phyloP scores from a whole-genome alignment of 148 eudicot genomes.

The Spergularia bocconei region DNA sequence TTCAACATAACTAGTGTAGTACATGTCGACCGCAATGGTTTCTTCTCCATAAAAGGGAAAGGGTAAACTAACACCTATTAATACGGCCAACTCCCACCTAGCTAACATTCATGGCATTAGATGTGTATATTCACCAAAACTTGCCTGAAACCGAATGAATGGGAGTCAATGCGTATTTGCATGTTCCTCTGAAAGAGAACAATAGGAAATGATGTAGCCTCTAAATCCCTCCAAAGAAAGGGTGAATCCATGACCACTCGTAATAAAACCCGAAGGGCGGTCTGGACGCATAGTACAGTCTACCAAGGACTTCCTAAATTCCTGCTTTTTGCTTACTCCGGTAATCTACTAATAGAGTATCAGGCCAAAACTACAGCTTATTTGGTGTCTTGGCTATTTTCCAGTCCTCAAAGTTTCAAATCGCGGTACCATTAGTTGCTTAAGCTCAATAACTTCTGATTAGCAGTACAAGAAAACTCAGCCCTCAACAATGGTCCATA shows the following conservation, averaged over 20 bases:
- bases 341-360: background rate
- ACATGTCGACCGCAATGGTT: slow-evolving; percentile 26
- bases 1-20: slow-evolving; percentile 28
- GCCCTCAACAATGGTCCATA: too few relatives aligned
- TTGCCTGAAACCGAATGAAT: slow-evolving; percentile 28
- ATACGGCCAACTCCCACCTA: slow-evolving; percentile 36
- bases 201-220: slow-evolving; percentile 15
- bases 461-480: too few relatives aligned
- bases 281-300: too few relatives aligned
- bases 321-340: background rate
- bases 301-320: slow-evolving; percentile 3
- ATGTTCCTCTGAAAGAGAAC: slow-evolving; percentile 29
- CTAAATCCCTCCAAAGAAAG: background rate
- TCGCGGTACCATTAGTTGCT: too few relatives aligned
- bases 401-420: background rate
- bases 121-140: slow-evolving; percentile 29
- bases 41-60: slow-evolving; percentile 30
- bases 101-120: slow-evolving; percentile 34
- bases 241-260: slow-evolving; percentile 5
- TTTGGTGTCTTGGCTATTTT: slow-evolving; percentile 2
- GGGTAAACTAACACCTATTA: slow-evolving; percentile 26
- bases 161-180: slow-evolving; percentile 19
- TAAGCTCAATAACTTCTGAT: background rate
- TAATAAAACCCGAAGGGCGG: background rate
- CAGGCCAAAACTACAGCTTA: background rate